Conservation (phyloP, 106 monocot genomes). For the Acorus gramineus region DNA sequence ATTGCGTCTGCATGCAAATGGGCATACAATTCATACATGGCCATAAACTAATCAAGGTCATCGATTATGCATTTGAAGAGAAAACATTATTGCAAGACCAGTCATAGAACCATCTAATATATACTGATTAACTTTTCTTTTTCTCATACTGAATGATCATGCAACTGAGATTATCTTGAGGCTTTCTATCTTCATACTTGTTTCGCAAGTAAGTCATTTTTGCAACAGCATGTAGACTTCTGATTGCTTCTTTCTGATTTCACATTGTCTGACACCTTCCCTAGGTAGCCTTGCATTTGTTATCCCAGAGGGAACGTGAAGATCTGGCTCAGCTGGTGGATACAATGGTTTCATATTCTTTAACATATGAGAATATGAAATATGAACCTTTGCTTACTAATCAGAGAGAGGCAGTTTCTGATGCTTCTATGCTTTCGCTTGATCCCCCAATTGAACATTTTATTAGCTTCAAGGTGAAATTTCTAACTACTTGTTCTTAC, state of each 20-base stretch:
- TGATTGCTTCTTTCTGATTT: neutral
- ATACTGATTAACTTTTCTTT: too few species aligned
- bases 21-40: too few species aligned
- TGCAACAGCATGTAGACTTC: neutral
- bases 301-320: conserved; percentile 80
- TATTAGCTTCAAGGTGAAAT: conserved; percentile 68
- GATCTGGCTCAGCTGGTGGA: conserved; percentile 69
- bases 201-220: neutral
- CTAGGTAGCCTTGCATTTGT: conserved; percentile 78
- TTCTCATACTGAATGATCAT: too few species aligned
- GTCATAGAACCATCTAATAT: too few species aligned
- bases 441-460: conserved; percentile 66
- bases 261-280: conserved; percentile 7
- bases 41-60: too few species aligned
- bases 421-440: conserved; percentile 37
- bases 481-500: neutral
- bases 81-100: too few species aligned
- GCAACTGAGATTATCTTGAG: neutral
- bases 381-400: conserved; percentile 18
- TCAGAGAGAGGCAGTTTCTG: conserved; percentile 25
- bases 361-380: conserved; percentile 71
- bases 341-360: conserved; percentile 77
- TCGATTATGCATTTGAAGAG: too few species aligned
- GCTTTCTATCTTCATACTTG: neutral
- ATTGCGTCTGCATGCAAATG: too few species aligned